phyloP scores from a whole-genome alignment of 805 yeast genomes.

The Cephaloascus fragrans region DNA sequence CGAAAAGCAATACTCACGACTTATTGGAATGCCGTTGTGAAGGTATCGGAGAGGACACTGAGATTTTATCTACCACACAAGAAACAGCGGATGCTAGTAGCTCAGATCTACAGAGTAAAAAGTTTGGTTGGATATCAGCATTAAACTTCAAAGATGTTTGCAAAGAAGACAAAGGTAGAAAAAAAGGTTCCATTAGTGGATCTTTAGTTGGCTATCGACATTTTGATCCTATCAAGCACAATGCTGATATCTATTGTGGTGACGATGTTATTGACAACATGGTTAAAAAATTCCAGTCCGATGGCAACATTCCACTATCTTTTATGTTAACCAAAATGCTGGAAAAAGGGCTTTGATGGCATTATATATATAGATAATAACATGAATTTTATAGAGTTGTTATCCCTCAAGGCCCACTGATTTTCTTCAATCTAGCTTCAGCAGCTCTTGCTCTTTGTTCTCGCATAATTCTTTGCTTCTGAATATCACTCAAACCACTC shows the following conservation, averaged over 20 bases:
- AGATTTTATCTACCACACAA: constrained; percentile 1
- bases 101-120: no score
- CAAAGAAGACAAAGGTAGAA: constrained; percentile 1
- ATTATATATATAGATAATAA: no score
- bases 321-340: not conserved
- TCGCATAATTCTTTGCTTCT: constrained; percentile 70
- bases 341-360: not conserved
- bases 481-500: constrained; percentile 62
- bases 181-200: constrained; percentile 27
- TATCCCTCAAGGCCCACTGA: no score
- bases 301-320: not conserved
- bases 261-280: not conserved
- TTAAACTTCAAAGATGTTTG: no score
- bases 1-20: constrained; percentile 68
- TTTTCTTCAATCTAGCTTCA: constrained; percentile 64
- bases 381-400: no score
- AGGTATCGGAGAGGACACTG: constrained; percentile 38
- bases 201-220: constrained; percentile 60
- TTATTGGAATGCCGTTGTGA: constrained; percentile 54
- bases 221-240: constrained; percentile 32
- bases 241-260: not conserved
- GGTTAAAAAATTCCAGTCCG: not conserved
- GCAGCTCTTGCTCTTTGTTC: constrained; percentile 96
- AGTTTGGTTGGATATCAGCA: constrained; percentile 6
- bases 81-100: constrained; percentile 3